These are phyloP conservation scores for Begonia masoniana DNA, from an alignment of 306 rosid species.

Conservation along the genomic window DNA sequence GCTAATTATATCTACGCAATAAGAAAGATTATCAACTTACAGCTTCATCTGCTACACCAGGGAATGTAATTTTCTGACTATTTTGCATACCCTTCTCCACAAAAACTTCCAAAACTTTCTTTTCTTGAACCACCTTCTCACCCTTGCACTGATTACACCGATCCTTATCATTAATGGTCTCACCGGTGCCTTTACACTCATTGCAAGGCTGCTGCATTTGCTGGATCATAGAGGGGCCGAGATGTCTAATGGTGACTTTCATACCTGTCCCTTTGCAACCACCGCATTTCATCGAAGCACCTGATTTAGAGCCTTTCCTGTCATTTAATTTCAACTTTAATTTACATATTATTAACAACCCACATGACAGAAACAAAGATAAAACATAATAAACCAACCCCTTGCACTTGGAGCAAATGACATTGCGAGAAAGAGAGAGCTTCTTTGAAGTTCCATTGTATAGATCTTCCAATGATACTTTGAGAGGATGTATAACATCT, in stretches of 20 bases:
- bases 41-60: slow-evolving; percentile 95
- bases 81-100: slow-evolving; percentile 91
- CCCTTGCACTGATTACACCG: slow-evolving; percentile 79
- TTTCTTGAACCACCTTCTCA: slow-evolving; percentile 79
- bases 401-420: slow-evolving; percentile 61
- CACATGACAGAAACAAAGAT: neutral
- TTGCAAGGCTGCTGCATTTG: slow-evolving; percentile 89
- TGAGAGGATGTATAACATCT: slow-evolving; percentile 77
- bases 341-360: too few relatives aligned
- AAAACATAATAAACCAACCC: slow-evolving; percentile 28
- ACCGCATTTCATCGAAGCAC: slow-evolving; percentile 65
- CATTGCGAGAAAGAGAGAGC: slow-evolving; percentile 74
- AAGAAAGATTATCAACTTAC: slow-evolving; percentile 13
- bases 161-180: slow-evolving; percentile 68
- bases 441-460: slow-evolving; percentile 69
- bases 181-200: slow-evolving; percentile 92
- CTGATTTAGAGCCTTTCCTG: slow-evolving; percentile 88
- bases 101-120: slow-evolving; percentile 69
- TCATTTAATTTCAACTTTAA: neutral
- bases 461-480: slow-evolving; percentile 74
- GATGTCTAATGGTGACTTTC: slow-evolving; percentile 73
- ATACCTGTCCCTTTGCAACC: slow-evolving; percentile 84
- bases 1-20: too few relatives aligned
- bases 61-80: slow-evolving; percentile 71
- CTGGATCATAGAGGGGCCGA: slow-evolving; percentile 88